A percentile compares a stretch with the other conserved stretches of the same genome.
These are phyloP conservation scores for Kwoniella shivajii DNA, from an alignment of 1,284 basidiomycete species.

Conservation along the genomic window DNA sequence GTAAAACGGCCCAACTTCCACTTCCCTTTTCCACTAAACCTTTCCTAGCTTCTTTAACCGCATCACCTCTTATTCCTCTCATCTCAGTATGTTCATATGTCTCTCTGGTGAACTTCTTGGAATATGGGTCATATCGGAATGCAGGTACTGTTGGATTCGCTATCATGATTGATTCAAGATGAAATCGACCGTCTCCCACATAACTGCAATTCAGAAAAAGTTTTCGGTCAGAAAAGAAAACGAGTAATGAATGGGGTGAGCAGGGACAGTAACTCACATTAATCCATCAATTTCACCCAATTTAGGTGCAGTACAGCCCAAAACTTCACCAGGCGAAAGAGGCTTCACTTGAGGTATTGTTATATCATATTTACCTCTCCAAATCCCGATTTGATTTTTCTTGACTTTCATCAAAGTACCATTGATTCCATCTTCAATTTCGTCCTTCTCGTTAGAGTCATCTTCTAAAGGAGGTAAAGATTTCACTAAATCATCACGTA, in stretches of 20 bases:
- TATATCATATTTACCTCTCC: slow-evolving; percentile 67
- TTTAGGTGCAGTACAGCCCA: slow-evolving; percentile 93
- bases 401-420: slow-evolving; percentile 38
- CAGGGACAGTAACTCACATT: slow-evolving; percentile 61
- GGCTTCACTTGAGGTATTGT: slow-evolving; percentile 89
- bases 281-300: slow-evolving; percentile 77
- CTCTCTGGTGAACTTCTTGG: slow-evolving; percentile 93
- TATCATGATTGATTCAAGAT: slow-evolving; percentile 98
- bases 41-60: slow-evolving; percentile 70
- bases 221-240: background rate
- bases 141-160: slow-evolving; percentile 95
- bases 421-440: slow-evolving; percentile 20
- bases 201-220: slow-evolving; percentile 63
- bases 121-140: slow-evolving; percentile 98
- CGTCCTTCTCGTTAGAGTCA: slow-evolving; percentile 14
- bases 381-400: slow-evolving; percentile 49
- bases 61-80: slow-evolving; percentile 72
- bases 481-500: slow-evolving; percentile 72
- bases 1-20: slow-evolving; percentile 82
- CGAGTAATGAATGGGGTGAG: background rate
- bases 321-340: slow-evolving; percentile 91
- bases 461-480: slow-evolving; percentile 40
- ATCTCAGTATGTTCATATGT: slow-evolving; percentile 89
- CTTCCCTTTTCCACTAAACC: slow-evolving; percentile 59
- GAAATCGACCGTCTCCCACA: slow-evolving; percentile 96